Base-by-base conservation (phyloP, 257 asterid species). In the Galeopsis tetrahit region DNA sequence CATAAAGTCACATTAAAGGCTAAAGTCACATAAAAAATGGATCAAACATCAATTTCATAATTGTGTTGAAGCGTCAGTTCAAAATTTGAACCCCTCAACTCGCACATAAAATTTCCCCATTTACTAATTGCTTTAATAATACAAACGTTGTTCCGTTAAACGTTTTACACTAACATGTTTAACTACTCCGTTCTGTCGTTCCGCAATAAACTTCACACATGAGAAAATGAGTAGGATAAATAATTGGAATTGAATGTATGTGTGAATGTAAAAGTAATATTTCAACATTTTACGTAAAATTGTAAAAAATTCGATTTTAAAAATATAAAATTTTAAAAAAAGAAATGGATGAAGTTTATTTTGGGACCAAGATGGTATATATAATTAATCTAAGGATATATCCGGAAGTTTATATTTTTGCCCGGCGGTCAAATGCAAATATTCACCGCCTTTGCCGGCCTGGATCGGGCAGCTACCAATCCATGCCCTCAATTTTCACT, bases 371-470 rank as follows among this genome's bases (percentile, higher is more conserved):
- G 28, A 1, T 0, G 28, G 28, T 21, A 21, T 21, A 21, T 21
- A 21, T 21, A 21, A 55, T 44, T 59, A 53, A 66, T 4, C 28
- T 3, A 61, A 81, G 83, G 86, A 74, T 56, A 76, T n/a, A 35
- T 65, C 10, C 63, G 77, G 68, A 52, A 78, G 3, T 48, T 15
- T 4, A 2, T 6, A 38, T 68, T 46, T 71, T 36, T 69, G 69
- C 82, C 76, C 83, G 69, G 64, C 67, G 80, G 83, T 74, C 79
- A 75, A 68, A 76, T 81, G 67, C 6, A n/a, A 10, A 21, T 67
- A 70, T 61, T 69, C 68, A 69, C 80, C 80, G 73, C 72, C 66
- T 73, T 73, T 71, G 84, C 89, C 89, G 87, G 82, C 90, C 86
- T 58, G 64, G 72, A 76, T 72, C 79, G 76, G 88, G 86, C 79